Evolutionary conservation across 2,329 filamentous ascomycete species (phyloP), one percentile per base, ranked within the genome.

Genomic region (Trichoderma atroviride): DNA sequence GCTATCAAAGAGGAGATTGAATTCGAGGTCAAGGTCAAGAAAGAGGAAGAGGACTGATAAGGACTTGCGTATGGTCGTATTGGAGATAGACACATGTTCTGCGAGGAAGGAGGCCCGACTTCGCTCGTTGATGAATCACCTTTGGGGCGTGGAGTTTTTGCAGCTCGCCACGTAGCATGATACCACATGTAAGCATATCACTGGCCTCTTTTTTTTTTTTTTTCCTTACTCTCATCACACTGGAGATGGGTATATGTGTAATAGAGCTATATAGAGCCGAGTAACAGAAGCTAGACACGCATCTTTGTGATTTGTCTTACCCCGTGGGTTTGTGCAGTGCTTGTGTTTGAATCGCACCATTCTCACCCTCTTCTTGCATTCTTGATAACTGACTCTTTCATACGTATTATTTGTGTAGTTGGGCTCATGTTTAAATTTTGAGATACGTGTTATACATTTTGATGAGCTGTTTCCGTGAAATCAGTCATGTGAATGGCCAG

Each of bases 1-100:
- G 24, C 73, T 70, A 74, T 75, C 64, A 76, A 79, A 52, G 71
- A 70, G 4, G 71, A 74, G 43, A 10, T 53, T 16, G 19, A 22
- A n/a, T 53, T 69, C 13, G 59, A 70, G 13, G 53, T 64, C 19
- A 64, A 50, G 11, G 52, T 62, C 35, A 68, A 69, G 59, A 47
- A 40, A 27, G 61, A 65, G 33, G 61, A 56, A 19, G 33, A 35
- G 9, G 50, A 63, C 31, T 52, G 37, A 64, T 33, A 27, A 16
- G 50, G 47, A 50, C 14, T 56, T 24, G n/a, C 13, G 27, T 24
- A 24, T 29, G 16, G 55, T 33, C 63, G 40, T 52, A 67, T 52
- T 35, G 55, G 37, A 29, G 19, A 29, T 29, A 59, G 24, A 56
- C 63, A 67, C 37, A 33, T 59, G 37, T 53, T 43, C 52, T 29